A percentile compares a stretch with the other conserved stretches of the same genome.
phyloP scores from a whole-genome alignment of 441 rosid genomes.

The Isatis lusitanica region DNA sequence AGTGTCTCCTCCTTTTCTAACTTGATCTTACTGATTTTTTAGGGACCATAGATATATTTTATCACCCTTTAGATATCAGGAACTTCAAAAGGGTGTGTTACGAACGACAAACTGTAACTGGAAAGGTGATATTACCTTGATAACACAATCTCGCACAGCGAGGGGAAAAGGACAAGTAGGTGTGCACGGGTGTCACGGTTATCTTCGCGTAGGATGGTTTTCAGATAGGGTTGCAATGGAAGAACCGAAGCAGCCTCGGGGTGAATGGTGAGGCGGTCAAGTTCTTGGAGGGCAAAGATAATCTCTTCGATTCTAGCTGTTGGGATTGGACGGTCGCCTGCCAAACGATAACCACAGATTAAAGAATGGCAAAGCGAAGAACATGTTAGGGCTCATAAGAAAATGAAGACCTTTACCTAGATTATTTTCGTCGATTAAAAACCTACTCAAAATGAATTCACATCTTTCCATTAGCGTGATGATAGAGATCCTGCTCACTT shows the following conservation, averaged over 20 bases:
- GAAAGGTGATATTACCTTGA: slow-evolving; percentile 61
- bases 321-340: slow-evolving; percentile 79
- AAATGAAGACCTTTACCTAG: slow-evolving; percentile 51
- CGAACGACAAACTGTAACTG: not conserved
- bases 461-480: slow-evolving; percentile 71
- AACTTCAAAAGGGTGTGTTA: not conserved
- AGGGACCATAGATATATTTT: not conserved
- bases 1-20: not conserved
- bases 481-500: slow-evolving; percentile 80
- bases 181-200: slow-evolving; percentile 51
- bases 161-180: slow-evolving; percentile 81
- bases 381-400: not conserved
- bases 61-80: not conserved
- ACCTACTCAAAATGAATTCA: slow-evolving; percentile 70
- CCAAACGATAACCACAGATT: slow-evolving; percentile 9
- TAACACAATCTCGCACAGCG: slow-evolving; percentile 79
- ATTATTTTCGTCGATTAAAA: slow-evolving; percentile 69
- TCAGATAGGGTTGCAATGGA: slow-evolving; percentile 61
- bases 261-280: slow-evolving; percentile 61
- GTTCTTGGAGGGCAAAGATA: slow-evolving; percentile 62
- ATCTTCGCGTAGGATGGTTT: slow-evolving; percentile 48
- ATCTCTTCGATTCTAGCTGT: slow-evolving; percentile 84
- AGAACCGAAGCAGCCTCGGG: slow-evolving; percentile 70
- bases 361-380: not conserved
- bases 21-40: not conserved